Conservation (phyloP, 129 eudicot genomes). For the Tagetes patula region DNA sequence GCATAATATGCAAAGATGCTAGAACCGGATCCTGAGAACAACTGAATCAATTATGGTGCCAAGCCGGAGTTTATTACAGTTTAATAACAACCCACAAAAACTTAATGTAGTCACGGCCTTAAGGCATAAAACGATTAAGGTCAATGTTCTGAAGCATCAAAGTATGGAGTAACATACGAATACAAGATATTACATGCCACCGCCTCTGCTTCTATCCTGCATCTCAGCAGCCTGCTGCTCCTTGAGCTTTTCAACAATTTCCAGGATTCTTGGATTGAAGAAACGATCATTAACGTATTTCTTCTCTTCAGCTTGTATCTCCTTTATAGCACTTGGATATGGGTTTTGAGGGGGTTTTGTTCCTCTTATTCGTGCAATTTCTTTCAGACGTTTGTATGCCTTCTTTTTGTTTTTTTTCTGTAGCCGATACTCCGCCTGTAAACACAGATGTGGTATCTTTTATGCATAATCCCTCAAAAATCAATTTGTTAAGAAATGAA, state of each 20-base stretch:
- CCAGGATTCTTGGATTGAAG: constrained; percentile 44
- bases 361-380: constrained; percentile 64
- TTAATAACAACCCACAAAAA: constrained; percentile 6
- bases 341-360: constrained; percentile 84
- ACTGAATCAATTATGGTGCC: constrained; percentile 4
- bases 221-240: constrained; percentile 47
- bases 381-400: constrained; percentile 72
- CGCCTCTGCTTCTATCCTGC: constrained; percentile 44
- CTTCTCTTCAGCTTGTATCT: constrained; percentile 86
- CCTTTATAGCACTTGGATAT: constrained; percentile 78
- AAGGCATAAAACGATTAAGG: neutral
- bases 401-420: constrained; percentile 67
- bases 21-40: neutral
- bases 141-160: constrained; percentile 1
- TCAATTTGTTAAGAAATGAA: neutral
- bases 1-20: constrained; percentile 28
- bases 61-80: constrained; percentile 16
- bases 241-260: constrained; percentile 54
- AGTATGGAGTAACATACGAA: constrained; percentile 9
- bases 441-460: constrained; percentile 1
- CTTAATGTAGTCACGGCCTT: neutral
- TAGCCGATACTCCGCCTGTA: constrained; percentile 69
- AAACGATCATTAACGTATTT: constrained; percentile 68
- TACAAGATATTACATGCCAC: constrained; percentile 25
- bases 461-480: neutral